These are phyloP conservation scores for Aspergillus panamensis DNA, from an alignment of 495 filamentous ascomycete species.

Conservation along the genomic window DNA sequence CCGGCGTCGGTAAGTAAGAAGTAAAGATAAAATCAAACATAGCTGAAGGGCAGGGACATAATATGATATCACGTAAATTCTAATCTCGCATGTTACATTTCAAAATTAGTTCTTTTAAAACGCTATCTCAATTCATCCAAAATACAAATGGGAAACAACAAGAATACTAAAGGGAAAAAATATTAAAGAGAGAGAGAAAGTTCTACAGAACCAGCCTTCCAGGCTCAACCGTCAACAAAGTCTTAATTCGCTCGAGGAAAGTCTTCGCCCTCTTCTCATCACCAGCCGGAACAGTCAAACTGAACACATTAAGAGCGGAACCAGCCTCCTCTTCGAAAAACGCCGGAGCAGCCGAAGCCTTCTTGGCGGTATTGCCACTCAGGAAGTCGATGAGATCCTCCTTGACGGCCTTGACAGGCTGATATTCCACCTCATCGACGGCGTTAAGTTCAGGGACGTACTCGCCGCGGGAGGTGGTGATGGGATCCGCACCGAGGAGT, in stretches of 20 bases:
- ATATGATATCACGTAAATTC: too few species aligned
- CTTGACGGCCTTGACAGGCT: slow-evolving; percentile 28
- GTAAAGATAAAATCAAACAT: not conserved
- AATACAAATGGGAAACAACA: slow-evolving; percentile 1
- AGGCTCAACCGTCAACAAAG: slow-evolving; percentile 76
- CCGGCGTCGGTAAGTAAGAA: not conserved
- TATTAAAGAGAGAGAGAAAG: slow-evolving; percentile 11
- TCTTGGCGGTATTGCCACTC: slow-evolving; percentile 44
- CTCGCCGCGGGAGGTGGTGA: slow-evolving; percentile 50
- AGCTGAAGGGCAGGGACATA: too few species aligned
- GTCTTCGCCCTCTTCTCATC: slow-evolving; percentile 77
- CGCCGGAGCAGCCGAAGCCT: slow-evolving; percentile 16
- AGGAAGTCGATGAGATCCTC: slow-evolving; percentile 78
- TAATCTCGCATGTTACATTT: not conserved
- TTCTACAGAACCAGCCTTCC: slow-evolving; percentile 64
- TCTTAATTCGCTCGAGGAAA: slow-evolving; percentile 82
- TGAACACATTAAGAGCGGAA: slow-evolving; percentile 71
- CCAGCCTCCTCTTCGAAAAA: slow-evolving; percentile 26
- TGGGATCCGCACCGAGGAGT: slow-evolving; percentile 68
- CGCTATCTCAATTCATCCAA: slow-evolving; percentile 13
- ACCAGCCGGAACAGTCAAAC: slow-evolving; percentile 64
- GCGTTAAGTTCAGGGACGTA: slow-evolving; percentile 75
- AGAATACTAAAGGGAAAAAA: slow-evolving; percentile 20
- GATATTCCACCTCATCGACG: slow-evolving; percentile 34
- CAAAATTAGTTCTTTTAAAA: not conserved